These are phyloP conservation scores for Alternaria brassicae DNA, from an alignment of 2,329 filamentous ascomycete species.

Conservation along the genomic window DNA sequence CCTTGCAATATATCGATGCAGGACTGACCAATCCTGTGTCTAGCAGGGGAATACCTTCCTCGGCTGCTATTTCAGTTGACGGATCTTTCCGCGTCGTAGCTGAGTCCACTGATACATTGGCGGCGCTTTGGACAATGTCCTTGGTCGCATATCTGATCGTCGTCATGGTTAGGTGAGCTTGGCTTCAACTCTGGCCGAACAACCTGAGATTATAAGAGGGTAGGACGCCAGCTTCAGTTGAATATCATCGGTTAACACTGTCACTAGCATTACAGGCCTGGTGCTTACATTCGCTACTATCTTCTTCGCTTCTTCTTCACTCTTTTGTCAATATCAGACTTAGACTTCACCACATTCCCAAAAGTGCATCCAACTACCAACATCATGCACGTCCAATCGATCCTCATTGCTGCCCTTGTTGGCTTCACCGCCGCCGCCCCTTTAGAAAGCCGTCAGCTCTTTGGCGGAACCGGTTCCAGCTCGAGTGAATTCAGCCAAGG, in stretches of 20 bases:
- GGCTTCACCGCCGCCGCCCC: slow-evolving; percentile 32
- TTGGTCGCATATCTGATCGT: neutral
- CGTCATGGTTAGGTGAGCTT: slow-evolving; percentile 1
- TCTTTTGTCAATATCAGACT: neutral
- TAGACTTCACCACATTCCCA: neutral
- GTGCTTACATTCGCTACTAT: slow-evolving; percentile 5
- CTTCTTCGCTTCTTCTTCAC: slow-evolving; percentile 3
- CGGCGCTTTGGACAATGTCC: slow-evolving; percentile 1
- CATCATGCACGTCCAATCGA: slow-evolving; percentile 37
- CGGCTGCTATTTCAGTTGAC: slow-evolving; percentile 4
- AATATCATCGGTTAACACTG: slow-evolving; percentile 7
- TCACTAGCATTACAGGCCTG: neutral
- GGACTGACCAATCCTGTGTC: slow-evolving; percentile 7
- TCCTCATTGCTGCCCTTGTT: slow-evolving; percentile 31
- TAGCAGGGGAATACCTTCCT: slow-evolving; percentile 7
- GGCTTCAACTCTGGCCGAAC: neutral
- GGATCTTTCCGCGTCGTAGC: neutral
- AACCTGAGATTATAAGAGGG: slow-evolving; percentile 9
- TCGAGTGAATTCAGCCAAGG: slow-evolving; percentile 52
- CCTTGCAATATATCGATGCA: neutral
- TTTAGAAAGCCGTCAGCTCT: slow-evolving; percentile 34
- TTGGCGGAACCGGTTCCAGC: slow-evolving; percentile 26
- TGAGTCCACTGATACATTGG: slow-evolving; percentile 7
- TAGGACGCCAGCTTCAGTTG: neutral
- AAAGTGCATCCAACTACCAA: neutral